Evolutionary conservation across 345 rosid genomes (phyloP).

Genomic region (rapeseed (Brassica napus)): DNA sequence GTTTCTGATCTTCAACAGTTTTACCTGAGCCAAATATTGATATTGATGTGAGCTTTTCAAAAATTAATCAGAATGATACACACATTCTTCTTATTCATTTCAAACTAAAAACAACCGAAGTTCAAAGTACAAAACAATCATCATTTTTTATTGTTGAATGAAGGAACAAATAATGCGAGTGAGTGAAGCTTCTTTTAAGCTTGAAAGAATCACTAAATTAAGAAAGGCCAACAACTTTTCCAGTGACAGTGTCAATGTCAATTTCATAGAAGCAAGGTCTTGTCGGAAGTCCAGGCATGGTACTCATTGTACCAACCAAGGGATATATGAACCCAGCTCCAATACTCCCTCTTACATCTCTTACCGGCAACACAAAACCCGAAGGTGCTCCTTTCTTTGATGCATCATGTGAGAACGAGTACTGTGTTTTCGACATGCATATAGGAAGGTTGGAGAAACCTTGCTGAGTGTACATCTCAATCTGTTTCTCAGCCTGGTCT

Average conservation of each 20-base stretch:
- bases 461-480: conserved; percentile 87
- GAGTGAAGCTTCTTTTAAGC: not conserved
- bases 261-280: conserved; percentile 97
- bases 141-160: conserved; percentile 13
- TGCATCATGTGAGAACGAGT: conserved; percentile 86
- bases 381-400: conserved; percentile 85
- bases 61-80: not conserved
- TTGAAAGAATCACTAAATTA: conserved; percentile 26
- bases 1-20: conserved; percentile 18
- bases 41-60: conserved; percentile 5
- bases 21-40: conserved; percentile 9
- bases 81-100: not conserved
- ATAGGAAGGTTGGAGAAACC: conserved; percentile 92
- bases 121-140: not conserved
- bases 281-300: conserved; percentile 99
- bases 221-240: conserved; percentile 88
- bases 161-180: not conserved
- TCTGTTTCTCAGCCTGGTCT: conserved; percentile 98
- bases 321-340: conserved; percentile 99
- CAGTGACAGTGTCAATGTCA: conserved; percentile 75
- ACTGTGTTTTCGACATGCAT: conserved; percentile 98
- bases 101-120: not conserved
- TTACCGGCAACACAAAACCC: conserved; percentile 77
- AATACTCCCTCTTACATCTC: conserved; percentile 94
- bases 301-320: conserved; percentile 91